Conservation (phyloP, 2,329 filamentous ascomycete species). For the Orbilia quercus region DNA sequence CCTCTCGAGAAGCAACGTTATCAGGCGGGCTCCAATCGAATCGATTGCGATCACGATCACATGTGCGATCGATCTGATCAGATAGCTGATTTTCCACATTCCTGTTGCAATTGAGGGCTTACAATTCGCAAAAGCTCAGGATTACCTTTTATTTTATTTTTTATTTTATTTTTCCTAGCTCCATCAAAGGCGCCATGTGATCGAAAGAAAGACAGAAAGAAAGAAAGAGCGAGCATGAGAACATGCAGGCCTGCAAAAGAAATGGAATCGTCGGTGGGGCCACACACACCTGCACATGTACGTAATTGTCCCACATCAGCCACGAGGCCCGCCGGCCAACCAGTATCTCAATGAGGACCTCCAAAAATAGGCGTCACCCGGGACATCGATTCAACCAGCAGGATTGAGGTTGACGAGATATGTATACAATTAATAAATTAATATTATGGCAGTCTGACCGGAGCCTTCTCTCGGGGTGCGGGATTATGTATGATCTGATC, state of each 20-base stretch:
- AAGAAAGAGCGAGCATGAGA: too few species aligned
- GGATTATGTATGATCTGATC: too few species aligned
- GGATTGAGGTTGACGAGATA: too few species aligned
- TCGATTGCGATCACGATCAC: conserved; percentile 32
- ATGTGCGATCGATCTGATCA: too few species aligned
- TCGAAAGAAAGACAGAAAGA: too few species aligned
- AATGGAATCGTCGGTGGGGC: conserved; percentile 20
- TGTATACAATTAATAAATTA: too few species aligned
- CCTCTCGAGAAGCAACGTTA: background rate
- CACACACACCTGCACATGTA: conserved; percentile 40
- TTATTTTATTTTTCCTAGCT: too few species aligned
- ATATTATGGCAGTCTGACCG: too few species aligned
- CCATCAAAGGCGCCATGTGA: conserved; percentile 30
- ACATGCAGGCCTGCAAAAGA: background rate
- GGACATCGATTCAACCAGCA: too few species aligned
- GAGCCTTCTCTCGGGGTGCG: too few species aligned
- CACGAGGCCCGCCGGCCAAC: conserved; percentile 41
- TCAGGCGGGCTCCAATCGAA: background rate
- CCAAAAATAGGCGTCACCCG: conserved; percentile 26
- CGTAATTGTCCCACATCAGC: conserved; percentile 55
- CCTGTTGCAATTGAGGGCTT: conserved; percentile 21
- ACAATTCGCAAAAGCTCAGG: background rate
- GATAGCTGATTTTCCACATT: too few species aligned
- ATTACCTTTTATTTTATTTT: too few species aligned
- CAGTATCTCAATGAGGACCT: conserved; percentile 7